These are phyloP conservation scores for Lachnellula suecica DNA, from an alignment of 2,329 filamentous ascomycete species.

Conservation along the genomic window DNA sequence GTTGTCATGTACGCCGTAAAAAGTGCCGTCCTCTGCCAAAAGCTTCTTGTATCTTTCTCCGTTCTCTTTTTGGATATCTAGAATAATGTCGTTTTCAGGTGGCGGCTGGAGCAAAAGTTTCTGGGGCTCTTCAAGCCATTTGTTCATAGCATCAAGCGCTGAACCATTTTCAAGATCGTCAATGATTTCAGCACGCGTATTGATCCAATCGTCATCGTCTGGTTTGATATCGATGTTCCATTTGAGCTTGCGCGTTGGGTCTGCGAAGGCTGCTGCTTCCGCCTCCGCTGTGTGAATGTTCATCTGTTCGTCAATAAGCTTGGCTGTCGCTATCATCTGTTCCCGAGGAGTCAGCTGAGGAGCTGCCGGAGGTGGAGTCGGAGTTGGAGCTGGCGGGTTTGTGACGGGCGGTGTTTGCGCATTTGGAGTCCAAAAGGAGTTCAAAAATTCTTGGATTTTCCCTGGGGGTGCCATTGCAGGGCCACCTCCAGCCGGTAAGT, in stretches of 20 bases:
- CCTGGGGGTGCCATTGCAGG: no score
- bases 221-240: constrained; percentile 18
- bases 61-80: constrained; percentile 19
- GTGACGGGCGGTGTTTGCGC: no score
- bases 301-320: constrained; percentile 3
- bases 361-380: no score
- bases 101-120: constrained; percentile 12
- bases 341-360: background rate
- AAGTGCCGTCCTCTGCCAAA: constrained; percentile 4
- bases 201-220: constrained; percentile 12
- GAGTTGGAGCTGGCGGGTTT: background rate
- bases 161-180: constrained; percentile 1
- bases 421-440: no score
- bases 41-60: constrained; percentile 15
- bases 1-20: constrained; percentile 23
- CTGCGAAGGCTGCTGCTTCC: background rate
- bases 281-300: background rate
- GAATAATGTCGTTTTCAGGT: constrained; percentile 3
- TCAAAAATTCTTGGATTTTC: no score
- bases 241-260: constrained; percentile 8
- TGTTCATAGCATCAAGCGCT: constrained; percentile 8
- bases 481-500: background rate
- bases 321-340: background rate
- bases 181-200: constrained; percentile 4
- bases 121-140: constrained; percentile 16